Evolutionary conservation across 2,329 filamentous ascomycete species (phyloP).

Genomic region (Claviceps sorghi): DNA sequence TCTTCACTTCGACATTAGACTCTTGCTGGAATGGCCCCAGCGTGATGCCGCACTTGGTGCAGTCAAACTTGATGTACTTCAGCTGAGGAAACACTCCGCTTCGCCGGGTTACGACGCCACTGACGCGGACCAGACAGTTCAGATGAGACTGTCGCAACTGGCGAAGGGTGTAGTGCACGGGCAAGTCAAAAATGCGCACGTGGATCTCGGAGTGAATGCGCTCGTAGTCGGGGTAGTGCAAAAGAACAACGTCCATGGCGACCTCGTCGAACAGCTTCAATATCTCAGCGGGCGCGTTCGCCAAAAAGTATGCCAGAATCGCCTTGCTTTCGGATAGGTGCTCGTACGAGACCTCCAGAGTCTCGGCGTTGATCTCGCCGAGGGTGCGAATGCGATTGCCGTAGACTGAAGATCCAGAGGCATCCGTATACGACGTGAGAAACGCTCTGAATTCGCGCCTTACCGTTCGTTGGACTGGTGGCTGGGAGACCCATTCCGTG

Average conservation of each 20-base stretch:
- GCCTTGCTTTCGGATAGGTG: constrained; percentile 84
- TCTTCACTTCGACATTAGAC: constrained; percentile 89
- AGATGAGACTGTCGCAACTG: constrained; percentile 90
- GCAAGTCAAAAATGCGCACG: constrained; percentile 88
- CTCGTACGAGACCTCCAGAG: constrained; percentile 89
- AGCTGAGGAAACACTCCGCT: constrained; percentile 94
- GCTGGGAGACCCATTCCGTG: constrained; percentile 88
- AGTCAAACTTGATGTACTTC: constrained; percentile 98
- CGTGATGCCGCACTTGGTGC: constrained; percentile 79
- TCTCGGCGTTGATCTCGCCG: constrained; percentile 94
- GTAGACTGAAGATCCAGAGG: constrained; percentile 81
- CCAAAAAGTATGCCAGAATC: constrained; percentile 86
- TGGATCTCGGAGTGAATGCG: constrained; percentile 96
- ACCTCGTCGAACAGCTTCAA: constrained; percentile 93
- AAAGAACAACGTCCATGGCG: constrained; percentile 86
- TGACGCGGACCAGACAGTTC: constrained; percentile 88
- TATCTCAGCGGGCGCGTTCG: constrained; percentile 89
- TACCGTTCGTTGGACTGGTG: constrained; percentile 81
- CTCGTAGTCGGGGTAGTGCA: constrained; percentile 96
- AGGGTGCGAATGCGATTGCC: constrained; percentile 85
- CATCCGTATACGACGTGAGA: constrained; percentile 87
- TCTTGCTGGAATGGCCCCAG: constrained; percentile 96
- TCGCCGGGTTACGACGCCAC: constrained; percentile 84
- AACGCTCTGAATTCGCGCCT: constrained; percentile 96
- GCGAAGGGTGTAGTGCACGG: constrained; percentile 85